Base-by-base conservation (phyloP, 2,329 filamentous ascomycete species). In the Paradendryphiella salina region DNA sequence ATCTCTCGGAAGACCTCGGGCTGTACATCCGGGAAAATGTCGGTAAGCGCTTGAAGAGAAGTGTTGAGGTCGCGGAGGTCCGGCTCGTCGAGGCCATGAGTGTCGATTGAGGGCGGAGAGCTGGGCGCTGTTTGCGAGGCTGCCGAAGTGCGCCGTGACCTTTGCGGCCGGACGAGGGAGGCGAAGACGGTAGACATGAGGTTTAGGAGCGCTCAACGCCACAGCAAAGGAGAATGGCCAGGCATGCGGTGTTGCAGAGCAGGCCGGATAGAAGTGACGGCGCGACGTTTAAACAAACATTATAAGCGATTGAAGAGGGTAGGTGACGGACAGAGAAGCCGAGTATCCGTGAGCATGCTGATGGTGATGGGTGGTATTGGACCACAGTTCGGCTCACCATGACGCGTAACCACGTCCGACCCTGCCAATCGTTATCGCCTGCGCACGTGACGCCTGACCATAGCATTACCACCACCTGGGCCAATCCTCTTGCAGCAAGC, bases 1-100 rank as follows among this genome's bases (percentile, higher is more conserved):
- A 94, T 88, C 76, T 93, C 89, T 36, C 89, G 83, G 67, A 94
- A 90, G 14, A 92, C 89, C 60, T 92, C 88, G 52, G 89, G 79
- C 71, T 90, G 87, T n/a, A 92, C 79, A 71, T 92, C 84, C 21
- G 89, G 89, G 59, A 94, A 94, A 7, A 92, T 80, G 39, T 83
- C 83, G 17, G 85, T 83, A 35, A 94, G 81, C 10, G 81, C 83
- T 53, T 83, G 82, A 56, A 94, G 82, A 61, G 84, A 81, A 42
- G 78, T 77, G 74, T 93, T 93, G 40, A 93, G 79, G 51, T 87
- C 83, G 59, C 82, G 79, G 18, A 91, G 78, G 62, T 90, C 82
- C 32, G 82, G 81, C 29, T 81, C 76, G 52, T 86, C 82, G n/a
- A 55, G 44, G 23, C 56, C 60, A 52, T 58, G 47, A 36, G 54